Percentiles rank a stretch among this genome's conserved stretches.
phyloP scores from a whole-genome alignment of 2,329 filamentous ascomycete species.

The Trichocomaceae sp. region DNA sequence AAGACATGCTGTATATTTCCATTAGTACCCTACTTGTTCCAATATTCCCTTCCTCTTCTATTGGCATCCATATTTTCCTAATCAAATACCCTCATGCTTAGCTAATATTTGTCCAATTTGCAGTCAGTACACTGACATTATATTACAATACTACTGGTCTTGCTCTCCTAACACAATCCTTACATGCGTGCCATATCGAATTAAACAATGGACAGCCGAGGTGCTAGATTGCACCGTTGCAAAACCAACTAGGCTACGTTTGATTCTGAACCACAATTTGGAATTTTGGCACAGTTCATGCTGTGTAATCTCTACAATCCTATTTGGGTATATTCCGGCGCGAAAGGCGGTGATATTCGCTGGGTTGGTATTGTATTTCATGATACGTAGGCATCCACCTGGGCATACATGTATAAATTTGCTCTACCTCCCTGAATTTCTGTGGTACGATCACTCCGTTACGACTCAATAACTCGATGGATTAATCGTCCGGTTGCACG shows the following conservation, averaged over 20 bases:
- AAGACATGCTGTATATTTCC: neutral
- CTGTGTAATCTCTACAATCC: neutral
- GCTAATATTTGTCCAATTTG: neutral
- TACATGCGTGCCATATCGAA: neutral
- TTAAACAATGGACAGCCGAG: neutral
- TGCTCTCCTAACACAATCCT: neutral
- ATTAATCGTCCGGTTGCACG: neutral
- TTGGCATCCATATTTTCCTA: neutral
- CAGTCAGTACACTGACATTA: neutral
- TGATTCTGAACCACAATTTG: neutral
- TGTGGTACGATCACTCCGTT: neutral
- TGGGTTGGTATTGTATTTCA: too few species aligned
- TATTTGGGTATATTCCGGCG: neutral
- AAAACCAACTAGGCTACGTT: neutral
- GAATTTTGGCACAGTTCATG: neutral
- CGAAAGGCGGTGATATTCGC: neutral
- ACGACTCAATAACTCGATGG: neutral
- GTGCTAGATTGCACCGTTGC: neutral
- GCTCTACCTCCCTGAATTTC: neutral
- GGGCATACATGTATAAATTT: neutral
- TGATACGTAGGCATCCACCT: too few species aligned
- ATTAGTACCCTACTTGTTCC: neutral
- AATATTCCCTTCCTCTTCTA: neutral
- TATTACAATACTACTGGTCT: neutral
- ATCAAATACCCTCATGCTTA: conserved; percentile 4